Percentiles rank a stretch among this genome's conserved stretches.
These are phyloP conservation scores for Periconia sp. DNA, from an alignment of 2,329 filamentous ascomycete genomes.

Conservation along the genomic window DNA sequence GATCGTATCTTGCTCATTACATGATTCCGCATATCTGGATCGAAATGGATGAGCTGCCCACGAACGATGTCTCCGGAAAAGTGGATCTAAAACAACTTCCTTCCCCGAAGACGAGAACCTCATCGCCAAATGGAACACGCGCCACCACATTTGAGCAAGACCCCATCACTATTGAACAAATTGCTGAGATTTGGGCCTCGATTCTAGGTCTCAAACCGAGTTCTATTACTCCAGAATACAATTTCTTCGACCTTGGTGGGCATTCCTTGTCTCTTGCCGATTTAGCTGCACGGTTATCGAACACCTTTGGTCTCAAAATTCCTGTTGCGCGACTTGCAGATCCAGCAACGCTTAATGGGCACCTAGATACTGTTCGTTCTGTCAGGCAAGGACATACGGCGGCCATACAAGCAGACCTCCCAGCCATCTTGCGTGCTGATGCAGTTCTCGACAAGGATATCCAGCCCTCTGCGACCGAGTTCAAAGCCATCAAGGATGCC, in stretches of 20 bases:
- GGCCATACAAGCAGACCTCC: constrained; percentile 74
- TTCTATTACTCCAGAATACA: constrained; percentile 68
- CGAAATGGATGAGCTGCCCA: constrained; percentile 69
- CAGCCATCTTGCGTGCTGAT: constrained; percentile 68
- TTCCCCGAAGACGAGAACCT: constrained; percentile 52
- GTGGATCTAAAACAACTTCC: constrained; percentile 73
- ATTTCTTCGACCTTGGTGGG: constrained; percentile 80
- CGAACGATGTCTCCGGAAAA: constrained; percentile 78
- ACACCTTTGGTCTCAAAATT: constrained; percentile 71
- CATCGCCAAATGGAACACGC: constrained; percentile 50
- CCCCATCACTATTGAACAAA: constrained; percentile 65
- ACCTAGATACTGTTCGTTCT: constrained; percentile 69
- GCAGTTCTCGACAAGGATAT: constrained; percentile 71
- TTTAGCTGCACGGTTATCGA: constrained; percentile 69
- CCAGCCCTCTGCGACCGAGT: constrained; percentile 54
- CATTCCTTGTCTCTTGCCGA: constrained; percentile 79
- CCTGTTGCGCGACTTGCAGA: constrained; percentile 72
- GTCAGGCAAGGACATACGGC: constrained; percentile 73
- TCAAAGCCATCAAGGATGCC: constrained; percentile 64
- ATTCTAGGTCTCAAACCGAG: constrained; percentile 66
- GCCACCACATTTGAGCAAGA: constrained; percentile 59
- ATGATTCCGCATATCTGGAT: constrained; percentile 84
- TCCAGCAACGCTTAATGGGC: constrained; percentile 70
- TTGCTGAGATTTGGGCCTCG: constrained; percentile 72
- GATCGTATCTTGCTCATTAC: constrained; percentile 72